Evolutionary conservation across 768 basidiomycete species (phyloP).

Genomic region (Tricholoma sp.): DNA sequence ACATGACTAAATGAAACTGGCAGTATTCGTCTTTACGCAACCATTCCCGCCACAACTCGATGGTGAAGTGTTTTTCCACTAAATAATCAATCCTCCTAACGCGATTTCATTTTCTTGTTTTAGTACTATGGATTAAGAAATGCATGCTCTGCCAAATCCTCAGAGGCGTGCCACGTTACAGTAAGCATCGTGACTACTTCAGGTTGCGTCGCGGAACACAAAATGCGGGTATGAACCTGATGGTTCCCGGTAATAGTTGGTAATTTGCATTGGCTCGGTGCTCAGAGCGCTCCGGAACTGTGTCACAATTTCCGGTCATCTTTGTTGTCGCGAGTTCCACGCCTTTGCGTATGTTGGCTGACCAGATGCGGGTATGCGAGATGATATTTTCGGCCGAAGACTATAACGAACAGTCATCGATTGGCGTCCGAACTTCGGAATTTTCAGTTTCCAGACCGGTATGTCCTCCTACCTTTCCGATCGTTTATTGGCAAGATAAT

Average conservation of each 20-base stretch:
- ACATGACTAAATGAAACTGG: too few species aligned
- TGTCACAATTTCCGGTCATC: neutral
- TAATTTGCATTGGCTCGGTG: neutral
- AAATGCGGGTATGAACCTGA: neutral
- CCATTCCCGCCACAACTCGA: too few species aligned
- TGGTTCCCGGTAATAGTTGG: neutral
- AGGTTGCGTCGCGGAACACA: neutral
- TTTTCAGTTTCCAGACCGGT: neutral
- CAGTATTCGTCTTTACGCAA: neutral
- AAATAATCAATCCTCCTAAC: neutral
- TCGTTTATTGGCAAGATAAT: too few species aligned
- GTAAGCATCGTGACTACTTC: neutral
- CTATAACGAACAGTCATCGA: neutral
- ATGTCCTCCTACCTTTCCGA: too few species aligned
- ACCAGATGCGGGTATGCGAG: neutral
- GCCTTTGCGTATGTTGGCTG: neutral
- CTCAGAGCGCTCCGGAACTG: neutral
- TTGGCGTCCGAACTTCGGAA: neutral
- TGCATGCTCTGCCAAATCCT: neutral
- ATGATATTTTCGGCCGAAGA: neutral
- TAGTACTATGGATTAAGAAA: neutral
- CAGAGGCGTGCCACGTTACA: neutral
- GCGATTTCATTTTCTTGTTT: neutral
- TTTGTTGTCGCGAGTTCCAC: neutral
- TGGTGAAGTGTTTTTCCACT: neutral